phyloP scores from a whole-genome alignment of 225 moss, liverwort and hornwort genomes.

The Bryum argenteum region DNA sequence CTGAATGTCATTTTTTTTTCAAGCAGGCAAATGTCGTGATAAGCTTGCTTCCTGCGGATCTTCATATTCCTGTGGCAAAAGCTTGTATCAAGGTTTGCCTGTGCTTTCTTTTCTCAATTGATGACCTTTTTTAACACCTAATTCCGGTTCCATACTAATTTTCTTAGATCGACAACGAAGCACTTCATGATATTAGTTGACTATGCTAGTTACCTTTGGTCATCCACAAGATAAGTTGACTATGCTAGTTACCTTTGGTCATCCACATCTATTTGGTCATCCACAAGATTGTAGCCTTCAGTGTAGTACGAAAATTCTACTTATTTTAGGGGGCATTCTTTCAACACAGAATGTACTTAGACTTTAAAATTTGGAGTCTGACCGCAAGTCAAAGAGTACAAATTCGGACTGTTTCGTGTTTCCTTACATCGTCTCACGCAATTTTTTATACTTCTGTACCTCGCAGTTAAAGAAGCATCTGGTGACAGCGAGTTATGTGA shows the following conservation, averaged over 20 bases:
- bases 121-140: neutral
- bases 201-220: neutral
- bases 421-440: conserved; percentile 4
- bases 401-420: neutral
- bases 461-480: conserved; percentile 78
- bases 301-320: neutral
- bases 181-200: neutral
- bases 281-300: conserved; percentile 4
- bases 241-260: too few relatives aligned
- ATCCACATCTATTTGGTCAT: neutral
- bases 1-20: conserved; percentile 13
- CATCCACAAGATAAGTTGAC: too few relatives aligned
- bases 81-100: conserved; percentile 81
- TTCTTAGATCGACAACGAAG: conserved; percentile 6
- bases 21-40: conserved; percentile 79
- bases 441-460: conserved; percentile 15
- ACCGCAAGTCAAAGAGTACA: neutral
- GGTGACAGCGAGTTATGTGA: conserved; percentile 94
- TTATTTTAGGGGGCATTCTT: neutral
- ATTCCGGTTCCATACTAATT: neutral
- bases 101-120: neutral
- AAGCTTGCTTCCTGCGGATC: conserved; percentile 82
- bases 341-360: neutral
- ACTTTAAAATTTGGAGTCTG: neutral
- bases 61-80: conserved; percentile 75